Base-by-base conservation (phyloP, 2,329 filamentous ascomycete species). In the Neobulgaria alba region DNA sequence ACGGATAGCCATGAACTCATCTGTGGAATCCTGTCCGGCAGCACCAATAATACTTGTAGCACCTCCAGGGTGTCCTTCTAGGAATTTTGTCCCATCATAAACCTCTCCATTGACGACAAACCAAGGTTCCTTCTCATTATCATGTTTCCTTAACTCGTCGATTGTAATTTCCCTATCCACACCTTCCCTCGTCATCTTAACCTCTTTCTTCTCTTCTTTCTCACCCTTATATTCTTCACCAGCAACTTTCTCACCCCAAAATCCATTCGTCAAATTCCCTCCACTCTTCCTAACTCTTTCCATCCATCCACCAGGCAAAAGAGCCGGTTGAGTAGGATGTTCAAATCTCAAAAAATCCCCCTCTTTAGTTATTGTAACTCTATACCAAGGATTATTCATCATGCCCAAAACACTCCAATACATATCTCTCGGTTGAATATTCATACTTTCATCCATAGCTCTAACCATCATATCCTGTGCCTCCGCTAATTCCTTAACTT, bases 361-460 rank as follows among this genome's bases (percentile, higher is more conserved):
- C 45, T 89, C 79, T 41, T 79, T 79, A 38, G 77, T 75, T 40
- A 95, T 83, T 2, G 79, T 76, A 1, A 95, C 74, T 4, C 89
- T 73, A 61, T 83, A 95, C 89, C 89, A 95, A 0, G 86, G 85
- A 54, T 95, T 95, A 63, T 95, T 95, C 89, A 95, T 95, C 89
- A 95, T 95, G 0, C 89, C 88, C 29, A 95, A 66, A 2, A 94
- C 87, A 45, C 79, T 88, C 89, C 89, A 95, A 64, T 95, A 95
- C 85, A 95, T 92, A 55, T 95, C 89, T 46, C 85, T 73, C 3
- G 89, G 89, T 59, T 94, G 87, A 0, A 85, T 68, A 61, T 84
- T 85, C 76, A 95, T 82, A 40, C 81, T 75, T 50, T 95, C 89
- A 52, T 95, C 89, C 87, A 95, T 94, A 3, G 82, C 82, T 33